Conservation (phyloP, 306 rosid genomes). For the Vigna angularis region DNA sequence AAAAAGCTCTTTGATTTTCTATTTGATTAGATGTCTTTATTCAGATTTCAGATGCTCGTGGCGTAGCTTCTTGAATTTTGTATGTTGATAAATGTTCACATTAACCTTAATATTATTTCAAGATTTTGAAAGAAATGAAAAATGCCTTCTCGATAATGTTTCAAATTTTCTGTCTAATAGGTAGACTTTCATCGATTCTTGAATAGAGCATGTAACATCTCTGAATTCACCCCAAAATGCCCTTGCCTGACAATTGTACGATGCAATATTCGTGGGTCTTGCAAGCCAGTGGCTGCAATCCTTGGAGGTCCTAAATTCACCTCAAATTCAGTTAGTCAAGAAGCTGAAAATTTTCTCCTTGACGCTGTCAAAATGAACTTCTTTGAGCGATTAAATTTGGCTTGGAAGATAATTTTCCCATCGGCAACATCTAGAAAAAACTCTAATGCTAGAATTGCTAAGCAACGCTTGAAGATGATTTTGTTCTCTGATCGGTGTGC, state of each 20-base stretch:
- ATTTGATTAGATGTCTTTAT: too few species aligned
- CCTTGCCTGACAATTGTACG: conserved; percentile 52
- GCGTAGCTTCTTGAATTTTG: conserved; percentile 33
- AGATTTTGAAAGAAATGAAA: neutral
- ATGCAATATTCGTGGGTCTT: conserved; percentile 49
- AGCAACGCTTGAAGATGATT: conserved; percentile 97
- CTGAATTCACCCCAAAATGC: conserved; percentile 61
- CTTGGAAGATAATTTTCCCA: conserved; percentile 92
- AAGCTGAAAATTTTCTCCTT: conserved; percentile 80
- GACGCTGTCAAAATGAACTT: conserved; percentile 90
- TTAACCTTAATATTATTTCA: neutral
- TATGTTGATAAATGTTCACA: conserved; percentile 14
- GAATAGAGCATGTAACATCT: conserved; percentile 58
- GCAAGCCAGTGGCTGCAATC: conserved; percentile 55
- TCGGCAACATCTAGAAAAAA: conserved; percentile 67
- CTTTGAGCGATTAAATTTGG: conserved; percentile 86
- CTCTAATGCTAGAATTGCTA: conserved; percentile 89
- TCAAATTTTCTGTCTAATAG: conserved; percentile 52
- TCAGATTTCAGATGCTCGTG: neutral
- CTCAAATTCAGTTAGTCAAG: conserved; percentile 62
- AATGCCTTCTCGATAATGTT: conserved; percentile 31
- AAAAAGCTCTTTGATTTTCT: conserved; percentile 5
- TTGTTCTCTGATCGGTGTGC: conserved; percentile 94
- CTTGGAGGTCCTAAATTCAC: conserved; percentile 56
- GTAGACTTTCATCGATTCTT: conserved; percentile 63